Base-by-base conservation (phyloP, 768 basidiomycete species). In the Amanita pseudoporphyria region DNA sequence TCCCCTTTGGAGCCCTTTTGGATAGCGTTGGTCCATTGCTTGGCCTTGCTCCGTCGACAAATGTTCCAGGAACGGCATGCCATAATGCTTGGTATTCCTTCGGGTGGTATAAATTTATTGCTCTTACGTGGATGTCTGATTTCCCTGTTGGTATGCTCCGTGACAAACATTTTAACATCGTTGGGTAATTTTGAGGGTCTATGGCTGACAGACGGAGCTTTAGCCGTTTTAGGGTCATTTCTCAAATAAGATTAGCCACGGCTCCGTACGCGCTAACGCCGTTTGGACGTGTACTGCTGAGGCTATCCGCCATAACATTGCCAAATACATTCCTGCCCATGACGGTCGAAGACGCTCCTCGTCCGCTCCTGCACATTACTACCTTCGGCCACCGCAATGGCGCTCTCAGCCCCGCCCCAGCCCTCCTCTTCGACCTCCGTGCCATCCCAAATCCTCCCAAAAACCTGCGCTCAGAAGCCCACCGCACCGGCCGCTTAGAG, bases 391-490 rank as follows among this genome's bases (percentile, higher is more conserved):
- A 50, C 14, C 14, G 32, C 0, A 50, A 50, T 12, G 49, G 49
- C 6, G 18, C 28, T 9, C 49, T 50, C 14, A 21, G 2, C 0
- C 40, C 49, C 3, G 14, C 31, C 9, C 49, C 49, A 26, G 49
- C 33, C 10, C 24, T 50, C 1, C 24, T 42, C 18, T 50, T 50
- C 22, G 49, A 50, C 24, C 31, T 50, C 14, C 49, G 49, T 13
- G 19, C 18, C 13, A 13, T 50, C 10, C 49, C 49, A 32, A 50
- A 50, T 35, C 49, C 49, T 18, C 49, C 49, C 16, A 50, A 43
- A 35, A 40, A 21, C 5, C 49, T 50, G 10, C 49, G 49, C 16
- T 21, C 38, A 18, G 49, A 40, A 12, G 40, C 49, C 5, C 26
- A 40, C 1, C 39, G 39, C 14, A 50, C 49, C 4, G 49, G 49